These are phyloP conservation scores for Triticum turgidum DNA, from an alignment of 176 grass and related monocot genomes.

Conservation along the genomic window DNA sequence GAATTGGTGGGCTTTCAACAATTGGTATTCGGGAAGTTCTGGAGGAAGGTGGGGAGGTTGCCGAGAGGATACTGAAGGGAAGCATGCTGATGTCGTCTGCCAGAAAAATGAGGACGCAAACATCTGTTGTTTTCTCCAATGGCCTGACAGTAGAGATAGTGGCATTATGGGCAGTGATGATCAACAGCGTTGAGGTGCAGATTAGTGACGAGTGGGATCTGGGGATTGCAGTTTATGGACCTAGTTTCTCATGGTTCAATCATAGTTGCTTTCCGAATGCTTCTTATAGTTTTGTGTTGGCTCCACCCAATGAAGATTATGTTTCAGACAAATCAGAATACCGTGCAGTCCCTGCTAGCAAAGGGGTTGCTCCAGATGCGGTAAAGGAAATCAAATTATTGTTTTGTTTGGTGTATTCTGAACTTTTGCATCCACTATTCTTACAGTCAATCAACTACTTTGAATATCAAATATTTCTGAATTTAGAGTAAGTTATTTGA, in stretches of 20 bases:
- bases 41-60: constrained; percentile 46
- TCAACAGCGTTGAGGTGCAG: constrained; percentile 77
- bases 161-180: constrained; percentile 68
- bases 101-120: constrained; percentile 31
- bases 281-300: constrained; percentile 59
- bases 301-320: constrained; percentile 2
- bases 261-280: constrained; percentile 83
- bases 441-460: constrained; percentile 16
- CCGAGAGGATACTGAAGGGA: constrained; percentile 55
- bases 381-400: constrained; percentile 38
- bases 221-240: constrained; percentile 71
- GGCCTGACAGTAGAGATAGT: constrained; percentile 37
- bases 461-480: background rate
- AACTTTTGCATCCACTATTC: constrained; percentile 14
- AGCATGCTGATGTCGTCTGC: constrained; percentile 57
- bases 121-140: background rate
- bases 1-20: constrained; percentile 66
- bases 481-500: background rate
- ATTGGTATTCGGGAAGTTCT: constrained; percentile 51
- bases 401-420: constrained; percentile 5
- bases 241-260: constrained; percentile 91
- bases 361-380: constrained; percentile 25
- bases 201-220: constrained; percentile 45
- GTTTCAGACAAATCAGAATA: constrained; percentile 29
- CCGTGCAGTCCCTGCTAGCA: constrained; percentile 35